Evolutionary conservation across 352 stramenopile genomes (phyloP).

Genomic region (Phytophthora citricola): DNA sequence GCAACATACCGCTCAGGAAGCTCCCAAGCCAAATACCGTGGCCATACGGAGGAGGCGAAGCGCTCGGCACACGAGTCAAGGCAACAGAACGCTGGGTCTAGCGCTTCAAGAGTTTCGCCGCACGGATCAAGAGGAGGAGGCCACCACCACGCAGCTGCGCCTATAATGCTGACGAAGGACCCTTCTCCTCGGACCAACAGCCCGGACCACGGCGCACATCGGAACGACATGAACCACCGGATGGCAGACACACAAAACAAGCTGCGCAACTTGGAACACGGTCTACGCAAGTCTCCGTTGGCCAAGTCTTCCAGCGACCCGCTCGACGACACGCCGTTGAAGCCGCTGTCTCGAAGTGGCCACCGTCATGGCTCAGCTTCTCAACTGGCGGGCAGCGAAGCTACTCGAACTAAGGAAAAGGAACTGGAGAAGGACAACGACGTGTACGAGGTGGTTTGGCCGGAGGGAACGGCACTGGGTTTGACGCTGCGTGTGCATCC

Average conservation of each 20-base stretch:
- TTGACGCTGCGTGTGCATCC: conserved; percentile 75
- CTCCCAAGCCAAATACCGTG: conserved; percentile 32
- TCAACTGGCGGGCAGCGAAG: conserved; percentile 22
- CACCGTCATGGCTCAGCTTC: conserved; percentile 32
- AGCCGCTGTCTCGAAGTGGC: conserved; percentile 49
- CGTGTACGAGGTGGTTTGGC: conserved; percentile 80
- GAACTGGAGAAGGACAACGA: conserved; percentile 51
- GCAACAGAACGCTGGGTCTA: conserved; percentile 23
- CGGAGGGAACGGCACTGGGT: conserved; percentile 67
- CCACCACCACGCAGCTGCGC: conserved; percentile 21
- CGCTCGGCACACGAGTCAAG: conserved; percentile 37
- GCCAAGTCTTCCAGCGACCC: conserved; percentile 50
- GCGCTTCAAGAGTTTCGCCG: conserved; percentile 24
- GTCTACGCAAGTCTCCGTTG: conserved; percentile 48
- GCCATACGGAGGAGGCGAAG: conserved; percentile 51
- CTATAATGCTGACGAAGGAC: conserved; percentile 33
- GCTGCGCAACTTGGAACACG: conserved; percentile 52
- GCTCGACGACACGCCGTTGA: conserved; percentile 44
- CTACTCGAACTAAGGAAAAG: conserved; percentile 28
- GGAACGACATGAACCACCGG: conserved; percentile 40
- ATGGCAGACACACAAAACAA: conserved; percentile 40
- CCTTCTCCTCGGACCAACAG: conserved; percentile 28
- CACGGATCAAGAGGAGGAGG: conserved; percentile 22
- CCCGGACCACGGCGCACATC: conserved; percentile 25
- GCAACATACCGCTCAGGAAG: conserved; percentile 24